These are phyloP conservation scores for Penicillium fimorum DNA, from an alignment of 495 filamentous ascomycete genomes.

Conservation along the genomic window DNA sequence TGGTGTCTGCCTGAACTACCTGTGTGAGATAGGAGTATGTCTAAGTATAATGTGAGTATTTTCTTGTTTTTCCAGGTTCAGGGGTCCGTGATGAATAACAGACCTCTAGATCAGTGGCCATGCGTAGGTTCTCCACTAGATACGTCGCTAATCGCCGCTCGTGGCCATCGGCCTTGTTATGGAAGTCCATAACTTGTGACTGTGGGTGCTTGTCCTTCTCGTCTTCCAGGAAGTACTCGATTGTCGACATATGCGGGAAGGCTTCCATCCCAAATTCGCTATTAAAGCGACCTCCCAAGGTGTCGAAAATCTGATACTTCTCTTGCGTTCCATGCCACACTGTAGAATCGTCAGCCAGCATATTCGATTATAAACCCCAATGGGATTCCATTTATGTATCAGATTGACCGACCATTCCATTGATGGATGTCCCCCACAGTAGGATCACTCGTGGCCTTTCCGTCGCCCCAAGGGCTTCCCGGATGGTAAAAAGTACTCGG, in stretches of 20 bases:
- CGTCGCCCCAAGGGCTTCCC: constrained; percentile 83
- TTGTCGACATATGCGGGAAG: constrained; percentile 81
- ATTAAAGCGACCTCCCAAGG: constrained; percentile 82
- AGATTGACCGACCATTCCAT: constrained; percentile 66
- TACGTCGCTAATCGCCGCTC: constrained; percentile 86
- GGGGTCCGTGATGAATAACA: neutral
- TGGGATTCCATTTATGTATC: neutral
- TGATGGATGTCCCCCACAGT: constrained; percentile 93
- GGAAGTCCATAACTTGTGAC: constrained; percentile 86
- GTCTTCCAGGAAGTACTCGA: constrained; percentile 75
- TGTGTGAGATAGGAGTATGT: constrained; percentile 88
- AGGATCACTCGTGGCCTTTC: constrained; percentile 69
- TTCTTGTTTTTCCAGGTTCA: neutral
- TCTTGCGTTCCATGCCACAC: constrained; percentile 95
- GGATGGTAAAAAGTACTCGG: constrained; percentile 76
- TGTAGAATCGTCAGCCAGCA: constrained; percentile 12
- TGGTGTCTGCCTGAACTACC: constrained; percentile 85
- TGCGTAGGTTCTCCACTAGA: constrained; percentile 79
- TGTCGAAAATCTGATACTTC: constrained; percentile 88
- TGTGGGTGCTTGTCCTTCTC: constrained; percentile 79
- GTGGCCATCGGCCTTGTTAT: constrained; percentile 93
- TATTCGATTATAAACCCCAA: neutral
- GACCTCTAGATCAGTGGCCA: constrained; percentile 57
- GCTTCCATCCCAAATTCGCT: constrained; percentile 96
- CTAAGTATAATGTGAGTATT: constrained; percentile 34